Base-by-base conservation (phyloP, 306 rosid species). In the Vachellia pachyceras region DNA sequence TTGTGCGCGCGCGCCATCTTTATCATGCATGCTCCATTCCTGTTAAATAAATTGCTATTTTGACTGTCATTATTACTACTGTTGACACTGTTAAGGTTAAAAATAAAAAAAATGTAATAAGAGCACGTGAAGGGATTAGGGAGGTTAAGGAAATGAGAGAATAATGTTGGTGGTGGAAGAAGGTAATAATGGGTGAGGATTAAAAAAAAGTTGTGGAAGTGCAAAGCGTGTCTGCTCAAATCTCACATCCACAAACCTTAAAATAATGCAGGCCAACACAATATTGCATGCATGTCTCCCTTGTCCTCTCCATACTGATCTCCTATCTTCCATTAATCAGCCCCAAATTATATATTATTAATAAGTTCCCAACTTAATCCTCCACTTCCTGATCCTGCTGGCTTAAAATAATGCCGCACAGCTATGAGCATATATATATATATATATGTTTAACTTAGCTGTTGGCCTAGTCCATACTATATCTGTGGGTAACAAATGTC, bases 251-350 rank as follows among this genome's bases (percentile, higher is more conserved):
- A 79, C 72, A 82, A 47, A 83, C 55, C 29, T 69, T 40, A 63
- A 72, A 54, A 71, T 80, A n/a, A 42, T 23, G 13, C 64, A 41
- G 6, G 79, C 82, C 75, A 70, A 84, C 63, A 76, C 76, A 25
- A 22, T 25, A 25, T 25, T 60, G 67, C 39, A 69, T 89, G 90
- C 39, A 68, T 89, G 90, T 86, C 87, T 87, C 86, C 80, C 79
- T 45, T 75, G 79, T 83, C 63, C 65, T 78, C 49, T 54, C 29
- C 15, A 35, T 52, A 50, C n/a, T 9, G 33, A 29, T 17, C 22
- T 50, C 58, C 5, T 17, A 50, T 50, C 22, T 17, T 50, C 58
- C 58, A 50, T 50, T 50, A 4, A n/a, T n/a, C n/a, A n/a, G n/a
- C n/a, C n/a, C n/a, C n/a, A 22, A 58, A 58, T 22, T 58, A 58